phyloP scores from a whole-genome alignment of 106 monocot genomes.

The Chionographis japonica region DNA sequence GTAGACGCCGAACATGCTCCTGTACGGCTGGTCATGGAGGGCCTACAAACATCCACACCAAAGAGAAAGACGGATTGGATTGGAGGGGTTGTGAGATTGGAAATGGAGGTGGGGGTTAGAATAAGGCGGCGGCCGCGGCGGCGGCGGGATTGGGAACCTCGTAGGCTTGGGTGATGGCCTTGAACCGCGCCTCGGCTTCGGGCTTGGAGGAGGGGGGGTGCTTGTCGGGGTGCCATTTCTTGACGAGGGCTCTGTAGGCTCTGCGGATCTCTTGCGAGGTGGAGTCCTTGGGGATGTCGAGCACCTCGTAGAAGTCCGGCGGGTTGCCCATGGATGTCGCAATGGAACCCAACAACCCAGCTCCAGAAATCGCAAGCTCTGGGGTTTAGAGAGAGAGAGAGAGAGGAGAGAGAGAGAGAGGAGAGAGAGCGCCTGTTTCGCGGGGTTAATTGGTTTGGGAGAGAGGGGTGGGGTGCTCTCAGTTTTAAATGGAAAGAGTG shows the following conservation, averaged over 20 bases:
- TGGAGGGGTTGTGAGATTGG: too few species aligned
- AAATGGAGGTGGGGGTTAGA: too few species aligned
- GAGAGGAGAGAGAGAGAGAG: conserved; percentile 2
- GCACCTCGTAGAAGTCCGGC: conserved; percentile 33
- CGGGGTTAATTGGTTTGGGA: too few species aligned
- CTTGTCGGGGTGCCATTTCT: conserved; percentile 78
- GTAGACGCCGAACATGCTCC: conserved; percentile 2
- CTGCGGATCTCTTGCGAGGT: conserved; percentile 42
- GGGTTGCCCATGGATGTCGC: conserved; percentile 25
- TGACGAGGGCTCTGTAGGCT: conserved; percentile 45
- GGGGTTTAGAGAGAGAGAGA: background rate
- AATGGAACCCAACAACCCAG: too few species aligned
- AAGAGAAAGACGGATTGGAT: background rate
- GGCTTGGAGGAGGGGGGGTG: conserved; percentile 50
- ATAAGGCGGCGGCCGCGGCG: too few species aligned
- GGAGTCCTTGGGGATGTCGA: conserved; percentile 41
- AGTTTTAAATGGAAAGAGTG: too few species aligned
- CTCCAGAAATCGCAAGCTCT: background rate
- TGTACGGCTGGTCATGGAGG: conserved; percentile 25
- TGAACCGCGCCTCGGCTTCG: conserved; percentile 60
- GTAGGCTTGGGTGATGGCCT: conserved; percentile 57
- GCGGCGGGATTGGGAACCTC: conserved; percentile 26
- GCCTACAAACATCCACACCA: conserved; percentile 8
- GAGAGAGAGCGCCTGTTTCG: background rate
- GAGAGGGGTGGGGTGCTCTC: too few species aligned